A percentile compares a stretch with the other conserved stretches of the same genome.
Evolutionary conservation across 2,329 filamentous ascomycete genomes (phyloP).

Genomic region (Colletotrichum endophyticum): DNA sequence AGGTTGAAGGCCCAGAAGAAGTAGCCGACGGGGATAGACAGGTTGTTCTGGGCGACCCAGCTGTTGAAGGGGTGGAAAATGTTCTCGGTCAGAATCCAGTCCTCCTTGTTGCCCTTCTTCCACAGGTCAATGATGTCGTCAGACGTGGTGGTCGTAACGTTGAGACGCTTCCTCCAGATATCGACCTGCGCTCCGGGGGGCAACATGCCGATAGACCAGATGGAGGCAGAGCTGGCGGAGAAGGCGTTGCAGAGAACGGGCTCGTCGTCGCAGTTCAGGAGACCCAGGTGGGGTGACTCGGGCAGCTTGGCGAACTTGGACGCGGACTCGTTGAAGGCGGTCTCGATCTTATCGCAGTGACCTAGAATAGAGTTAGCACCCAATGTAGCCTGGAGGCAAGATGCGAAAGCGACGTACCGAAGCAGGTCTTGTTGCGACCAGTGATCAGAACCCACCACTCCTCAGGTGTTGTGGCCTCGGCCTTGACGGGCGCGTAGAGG

Average conservation of each 20-base stretch:
- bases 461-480: slow-evolving; percentile 65
- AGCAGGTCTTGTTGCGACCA: slow-evolving; percentile 81
- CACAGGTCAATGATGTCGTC: slow-evolving; percentile 67
- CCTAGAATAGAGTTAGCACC: slow-evolving; percentile 47
- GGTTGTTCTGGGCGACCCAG: slow-evolving; percentile 62
- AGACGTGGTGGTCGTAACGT: slow-evolving; percentile 70
- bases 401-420: slow-evolving; percentile 44
- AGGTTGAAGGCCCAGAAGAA: slow-evolving; percentile 69
- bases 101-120: slow-evolving; percentile 50
- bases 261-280: slow-evolving; percentile 77
- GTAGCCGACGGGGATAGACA: slow-evolving; percentile 71
- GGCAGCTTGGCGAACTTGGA: slow-evolving; percentile 65
- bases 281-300: slow-evolving; percentile 68
- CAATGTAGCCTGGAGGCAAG: slow-evolving; percentile 12
- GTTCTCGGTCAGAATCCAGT: slow-evolving; percentile 58
- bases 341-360: slow-evolving; percentile 67
- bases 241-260: slow-evolving; percentile 77
- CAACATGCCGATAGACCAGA: slow-evolving; percentile 73
- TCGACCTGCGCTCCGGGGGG: slow-evolving; percentile 68
- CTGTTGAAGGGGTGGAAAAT: slow-evolving; percentile 81
- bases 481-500: slow-evolving; percentile 65
- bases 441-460: slow-evolving; percentile 80
- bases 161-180: slow-evolving; percentile 69
- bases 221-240: slow-evolving; percentile 66
- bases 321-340: slow-evolving; percentile 70